Evolutionary conservation across 352 stramenopile genomes (phyloP), one percentile per base, ranked within the genome.

Genomic region (Albugo candida): DNA sequence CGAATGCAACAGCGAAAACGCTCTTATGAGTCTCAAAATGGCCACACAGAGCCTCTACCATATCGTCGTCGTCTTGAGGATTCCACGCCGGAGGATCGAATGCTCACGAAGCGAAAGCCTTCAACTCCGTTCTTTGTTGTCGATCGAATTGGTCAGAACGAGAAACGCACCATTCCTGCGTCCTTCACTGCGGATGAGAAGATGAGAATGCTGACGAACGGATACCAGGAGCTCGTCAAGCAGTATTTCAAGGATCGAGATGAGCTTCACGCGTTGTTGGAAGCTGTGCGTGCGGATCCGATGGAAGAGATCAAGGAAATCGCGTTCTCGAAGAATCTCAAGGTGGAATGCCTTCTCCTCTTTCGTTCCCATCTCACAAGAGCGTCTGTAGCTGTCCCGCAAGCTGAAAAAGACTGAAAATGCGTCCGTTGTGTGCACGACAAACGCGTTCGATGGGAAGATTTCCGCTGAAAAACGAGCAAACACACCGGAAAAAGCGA

Each of bases 161-260:
- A 24, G 13, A 66, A 49, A 12, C 62, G 47, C 18, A 40, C 54
- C 21, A 19, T 44, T 2, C 49, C 49, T 16, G 35, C 54, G 14
- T 64, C 60, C 3, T 59, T 50, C 8, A 61, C 56, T 42, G 24
- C 24, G 24, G 55, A 73, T 55, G 47, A 60, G 50, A 44, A 56
- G 5, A 47, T 64, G n/a, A 59, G 73, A 48, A 50, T 58, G 27
- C 64, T 62, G 36, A 70, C 76, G 3, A 65, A 76, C 0, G 53
- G 58, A 20, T 87, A 87, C 44, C 64, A 82, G 39, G 63, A 77
- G 42, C 40, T 87, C 13, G 42, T 87, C 43, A 49, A 55, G n/a
- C 50, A 67, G 36, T 49, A 83, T 24, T 73, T 84, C 34, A 54
- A 55, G 37, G 58, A 79, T 55, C 57, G 49, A 35, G 48, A 70